A percentile compares a stretch with the other conserved stretches of the same genome.
phyloP scores from a whole-genome alignment of 495 filamentous ascomycete genomes.

The Penicillium lividum region DNA sequence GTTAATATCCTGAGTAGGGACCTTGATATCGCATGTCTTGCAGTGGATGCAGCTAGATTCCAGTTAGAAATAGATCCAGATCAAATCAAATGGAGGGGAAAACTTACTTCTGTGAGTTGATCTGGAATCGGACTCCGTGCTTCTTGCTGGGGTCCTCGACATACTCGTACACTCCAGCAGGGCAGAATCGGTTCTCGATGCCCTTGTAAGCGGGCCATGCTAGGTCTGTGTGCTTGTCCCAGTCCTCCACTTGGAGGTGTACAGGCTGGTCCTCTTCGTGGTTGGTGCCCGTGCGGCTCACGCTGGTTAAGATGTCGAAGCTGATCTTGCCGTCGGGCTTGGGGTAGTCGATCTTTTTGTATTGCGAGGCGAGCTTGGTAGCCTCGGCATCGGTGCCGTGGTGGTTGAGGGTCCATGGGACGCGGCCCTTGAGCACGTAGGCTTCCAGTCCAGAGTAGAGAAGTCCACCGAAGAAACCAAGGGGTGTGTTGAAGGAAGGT shows the following conservation, averaged over 20 bases:
- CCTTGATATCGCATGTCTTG: conserved; percentile 99
- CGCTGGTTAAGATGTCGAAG: conserved; percentile 94
- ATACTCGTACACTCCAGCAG: conserved; percentile 98
- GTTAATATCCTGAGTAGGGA: conserved; percentile 93
- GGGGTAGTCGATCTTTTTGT: conserved; percentile 88
- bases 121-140: conserved; percentile 90
- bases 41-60: conserved; percentile 87
- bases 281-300: conserved; percentile 93
- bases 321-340: conserved; percentile 93
- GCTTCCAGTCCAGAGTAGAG: conserved; percentile 93
- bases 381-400: conserved; percentile 61
- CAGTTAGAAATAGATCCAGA: neutral
- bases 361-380: conserved; percentile 79
- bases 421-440: conserved; percentile 77
- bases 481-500: conserved; percentile 82
- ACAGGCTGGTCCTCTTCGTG: conserved; percentile 99
- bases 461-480: conserved; percentile 86
- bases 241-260: conserved; percentile 91
- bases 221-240: conserved; percentile 80
- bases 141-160: conserved; percentile 84
- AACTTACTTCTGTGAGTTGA: conserved; percentile 93
- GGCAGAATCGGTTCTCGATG: conserved; percentile 96
- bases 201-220: conserved; percentile 90
- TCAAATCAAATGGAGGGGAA: neutral
- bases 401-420: conserved; percentile 94